These are phyloP conservation scores for Ascochyta rabiei DNA, from an alignment of 2,329 filamentous ascomycete genomes.

Conservation along the genomic window DNA sequence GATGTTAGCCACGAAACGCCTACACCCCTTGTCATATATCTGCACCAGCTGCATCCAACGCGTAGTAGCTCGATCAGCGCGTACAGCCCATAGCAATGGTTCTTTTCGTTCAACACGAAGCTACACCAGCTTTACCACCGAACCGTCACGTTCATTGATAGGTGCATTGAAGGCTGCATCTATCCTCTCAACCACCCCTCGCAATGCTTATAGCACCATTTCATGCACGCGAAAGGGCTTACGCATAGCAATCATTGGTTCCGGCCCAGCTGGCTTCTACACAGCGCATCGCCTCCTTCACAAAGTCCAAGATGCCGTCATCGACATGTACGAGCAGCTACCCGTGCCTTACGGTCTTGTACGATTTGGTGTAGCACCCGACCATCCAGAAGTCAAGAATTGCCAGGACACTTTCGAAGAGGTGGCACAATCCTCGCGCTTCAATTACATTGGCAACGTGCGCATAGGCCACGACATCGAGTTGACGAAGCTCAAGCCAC, in stretches of 20 bases:
- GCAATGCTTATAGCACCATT: slow-evolving; percentile 36
- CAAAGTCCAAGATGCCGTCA: slow-evolving; percentile 70
- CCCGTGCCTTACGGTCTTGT: slow-evolving; percentile 93
- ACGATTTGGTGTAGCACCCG: slow-evolving; percentile 93
- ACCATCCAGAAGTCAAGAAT: slow-evolving; percentile 99
- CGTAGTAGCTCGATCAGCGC: slow-evolving; percentile 9
- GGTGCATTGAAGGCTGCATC: slow-evolving; percentile 1
- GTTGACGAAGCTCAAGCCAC: slow-evolving; percentile 70
- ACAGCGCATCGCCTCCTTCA: slow-evolving; percentile 84
- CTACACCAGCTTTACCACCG: slow-evolving; percentile 8
- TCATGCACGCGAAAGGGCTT: slow-evolving; percentile 57
- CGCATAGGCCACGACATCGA: slow-evolving; percentile 74
- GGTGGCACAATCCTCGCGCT: slow-evolving; percentile 79
- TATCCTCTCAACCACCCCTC: not conserved
- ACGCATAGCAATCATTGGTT: slow-evolving; percentile 87
- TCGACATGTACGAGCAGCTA: slow-evolving; percentile 96
- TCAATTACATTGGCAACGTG: slow-evolving; percentile 91
- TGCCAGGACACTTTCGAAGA: slow-evolving; percentile 93
- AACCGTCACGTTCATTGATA: slow-evolving; percentile 12
- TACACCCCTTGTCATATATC: slow-evolving; percentile 23
- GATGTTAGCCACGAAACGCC: slow-evolving; percentile 30
- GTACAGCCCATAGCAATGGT: not conserved
- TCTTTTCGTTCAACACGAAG: slow-evolving; percentile 5
- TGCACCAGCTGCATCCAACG: slow-evolving; percentile 39
- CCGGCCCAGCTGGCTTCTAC: slow-evolving; percentile 95